Base-by-base conservation (phyloP, 2,329 filamentous ascomycete genomes). In the Pestalotiopsis sp. region DNA sequence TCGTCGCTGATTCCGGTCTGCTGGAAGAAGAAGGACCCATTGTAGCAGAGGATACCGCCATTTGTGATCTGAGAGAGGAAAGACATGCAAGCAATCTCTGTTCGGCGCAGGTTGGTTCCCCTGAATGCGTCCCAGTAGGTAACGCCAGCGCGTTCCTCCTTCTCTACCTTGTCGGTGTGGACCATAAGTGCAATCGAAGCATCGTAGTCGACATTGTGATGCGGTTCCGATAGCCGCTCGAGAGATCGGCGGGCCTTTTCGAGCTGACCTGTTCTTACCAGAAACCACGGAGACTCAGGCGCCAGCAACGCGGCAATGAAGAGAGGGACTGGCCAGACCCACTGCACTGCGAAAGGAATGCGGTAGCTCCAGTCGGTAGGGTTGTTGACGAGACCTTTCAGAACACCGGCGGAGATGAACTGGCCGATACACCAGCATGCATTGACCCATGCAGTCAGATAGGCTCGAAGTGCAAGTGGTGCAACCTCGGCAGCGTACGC, bases 71-170 rank as follows among this genome's bases (percentile, higher is more conserved):
- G 84, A 1, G 78, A 81, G 49, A 82, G 68, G 73, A 83, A 82
- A 17, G 77, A 69, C 76, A 82, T 78, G 72, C 80, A 81, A 27
- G 80, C 81, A 66, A 86, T 82, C 73, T 85, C 81, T 4, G 83
- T 84, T 58, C 84, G 81, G 56, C 82, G 81, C 2, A 80, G 77
- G 73, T 87, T 82, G 17, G 80, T 80, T 31, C 85, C 85, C 12
- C 77, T 77, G 80, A 87, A 87, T 69, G 81, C 84, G 71, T 87
- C 84, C 67, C 73, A 71, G 69, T 85, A 85, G 1, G 72, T 76
- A 13, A 78, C 79, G 2, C 84, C 84, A 0, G 71, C 70, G 1
- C 75, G 78, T 69, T 81, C 76, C 67, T 81, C 76, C 67, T 81
- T 79, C 73, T 87, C 85, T 4, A 84, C 72, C 74, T 84, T 80